Evolutionary conservation across 768 basidiomycete species (phyloP), one percentile per base, ranked within the genome.

Genomic region (Basidioascus undulatus): DNA sequence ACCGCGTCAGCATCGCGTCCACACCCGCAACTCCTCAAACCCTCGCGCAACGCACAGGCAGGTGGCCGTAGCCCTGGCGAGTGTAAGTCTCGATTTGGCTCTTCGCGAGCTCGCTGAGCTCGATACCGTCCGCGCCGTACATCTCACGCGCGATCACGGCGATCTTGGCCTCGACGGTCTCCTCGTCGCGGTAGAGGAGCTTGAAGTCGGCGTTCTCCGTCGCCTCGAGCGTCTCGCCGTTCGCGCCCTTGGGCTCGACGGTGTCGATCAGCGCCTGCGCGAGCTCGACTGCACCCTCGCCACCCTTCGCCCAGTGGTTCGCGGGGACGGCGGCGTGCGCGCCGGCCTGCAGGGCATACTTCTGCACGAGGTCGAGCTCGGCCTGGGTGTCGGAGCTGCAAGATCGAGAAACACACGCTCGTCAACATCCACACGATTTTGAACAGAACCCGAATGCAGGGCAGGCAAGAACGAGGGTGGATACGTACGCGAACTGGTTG

Each of bases 261-360:
- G 76, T 72, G 15, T 68, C 62, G 51, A 98, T 67, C 49, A 94
- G 74, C n/a, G 87, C 82, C 53, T 94, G 74, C 13, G 89, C 89
- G 45, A 98, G 72, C 23, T 71, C 72, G 43, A 73, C 67, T 35
- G 89, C 89, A 40, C 92, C 89, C 31, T 71, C 70, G 35, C 89
- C 89, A 51, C 89, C 92, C 51, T 83, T 66, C 16, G 87, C 89
- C 89, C 92, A 98, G 63, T 96, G 92, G 62, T 77, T 89, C 60
- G 79, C 83, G 47, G 92, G 75, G 3, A 96, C 74, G 27, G 89
- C 89, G 40, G 78, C 81, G 57, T 98, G 83, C 16, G 89, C 89
- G 31, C 89, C 89, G 7, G 74, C 80, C 35, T 68, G 67, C 26
- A 86, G 66, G 11, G 87, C 70, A 55, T 76, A 67, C 49, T 76